Percentiles rank a stretch among this genome's conserved stretches.
Conservation (phyloP, 106 monocot genomes). For the Dendrobium nobile region DNA sequence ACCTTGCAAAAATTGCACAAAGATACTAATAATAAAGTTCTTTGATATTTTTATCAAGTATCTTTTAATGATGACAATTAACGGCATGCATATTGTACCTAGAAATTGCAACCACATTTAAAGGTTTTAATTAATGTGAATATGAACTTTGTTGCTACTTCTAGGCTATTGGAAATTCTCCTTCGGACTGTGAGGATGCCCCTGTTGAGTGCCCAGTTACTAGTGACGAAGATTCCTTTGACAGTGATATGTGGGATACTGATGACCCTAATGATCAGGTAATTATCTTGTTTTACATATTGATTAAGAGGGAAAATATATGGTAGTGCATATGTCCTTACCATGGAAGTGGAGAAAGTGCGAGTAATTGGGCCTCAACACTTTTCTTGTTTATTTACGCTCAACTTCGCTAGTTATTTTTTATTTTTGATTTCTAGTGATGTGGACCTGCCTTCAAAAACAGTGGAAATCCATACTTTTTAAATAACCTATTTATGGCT, state of each 20-base stretch:
- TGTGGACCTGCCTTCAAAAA: not conserved
- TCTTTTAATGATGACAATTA: not conserved
- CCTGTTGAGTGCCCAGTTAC: not conserved
- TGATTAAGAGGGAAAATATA: not conserved
- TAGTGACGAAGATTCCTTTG: constrained; percentile 3
- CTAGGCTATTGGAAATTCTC: constrained; percentile 2
- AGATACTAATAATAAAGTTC: not conserved
- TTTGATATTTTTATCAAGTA: not conserved
- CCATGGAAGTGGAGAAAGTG: not conserved
- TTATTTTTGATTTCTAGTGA: not conserved
- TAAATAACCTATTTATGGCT: not conserved
- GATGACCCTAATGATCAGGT: constrained; percentile 9
- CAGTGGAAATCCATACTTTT: not conserved
- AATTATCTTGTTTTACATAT: not conserved
- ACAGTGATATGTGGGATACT: not conserved
- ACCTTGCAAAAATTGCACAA: not conserved
- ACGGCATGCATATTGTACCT: not conserved
- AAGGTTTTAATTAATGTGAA: not conserved
- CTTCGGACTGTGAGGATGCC: not conserved
- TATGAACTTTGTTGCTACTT: not conserved
- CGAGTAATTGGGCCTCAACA: not conserved
- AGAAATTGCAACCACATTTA: not conserved
- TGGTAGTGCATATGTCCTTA: not conserved
- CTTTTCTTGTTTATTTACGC: too few relatives aligned
- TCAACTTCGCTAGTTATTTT: not conserved